Base-by-base conservation (phyloP, 495 filamentous ascomycete species). In the Hyaloscypha hepaticicola region DNA sequence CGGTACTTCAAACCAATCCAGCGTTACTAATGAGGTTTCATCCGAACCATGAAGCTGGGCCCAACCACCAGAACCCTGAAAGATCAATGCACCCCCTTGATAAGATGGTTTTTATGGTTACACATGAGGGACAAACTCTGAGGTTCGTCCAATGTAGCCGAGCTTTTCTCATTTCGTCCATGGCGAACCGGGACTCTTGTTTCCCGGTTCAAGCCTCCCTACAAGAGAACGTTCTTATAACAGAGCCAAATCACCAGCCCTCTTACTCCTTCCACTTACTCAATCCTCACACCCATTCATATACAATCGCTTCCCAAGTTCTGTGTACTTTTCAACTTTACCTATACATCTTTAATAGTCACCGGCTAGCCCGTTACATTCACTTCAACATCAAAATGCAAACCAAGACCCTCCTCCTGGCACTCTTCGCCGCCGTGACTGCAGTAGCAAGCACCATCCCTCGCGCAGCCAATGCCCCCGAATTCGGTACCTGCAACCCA, bases 401-500 rank as follows among this genome's bases (percentile, higher is more conserved):
- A 7, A 22, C 52, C 25, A 49, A 33, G 11, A 62, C 60, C 14
- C 25, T 56, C 27, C 55, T 64, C 51, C 61, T 68, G 26, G 29
- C 60, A 16, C 31, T 63, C 60, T 55, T 68, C 57, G 49, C 52
- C 24, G 25, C 62, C 24, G 21, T 51, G 1, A 33, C 66, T 24
- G 34, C 55, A 22, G 21, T 29, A 9, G 60, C 66, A 24, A 14
- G 14, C 5, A 31, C 60, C 45, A 25, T 58, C 24, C 55, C 56
- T 27, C 28, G 25, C 22, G 22, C 59, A 41, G 55, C 45, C 4
- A 29, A 24, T 3, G 45, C 55, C 48, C 22, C 33, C 26, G 33
- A 49, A 70, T 82, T 85, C 55, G 81, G 83, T 56, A 67, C 71
- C 41, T 85, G 83, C 76, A 76, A 75, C 24, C 83, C 83, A 34